These are phyloP conservation scores for Sclerotiophoma versabilis DNA, from an alignment of 2,329 filamentous ascomycete species.

Conservation along the genomic window DNA sequence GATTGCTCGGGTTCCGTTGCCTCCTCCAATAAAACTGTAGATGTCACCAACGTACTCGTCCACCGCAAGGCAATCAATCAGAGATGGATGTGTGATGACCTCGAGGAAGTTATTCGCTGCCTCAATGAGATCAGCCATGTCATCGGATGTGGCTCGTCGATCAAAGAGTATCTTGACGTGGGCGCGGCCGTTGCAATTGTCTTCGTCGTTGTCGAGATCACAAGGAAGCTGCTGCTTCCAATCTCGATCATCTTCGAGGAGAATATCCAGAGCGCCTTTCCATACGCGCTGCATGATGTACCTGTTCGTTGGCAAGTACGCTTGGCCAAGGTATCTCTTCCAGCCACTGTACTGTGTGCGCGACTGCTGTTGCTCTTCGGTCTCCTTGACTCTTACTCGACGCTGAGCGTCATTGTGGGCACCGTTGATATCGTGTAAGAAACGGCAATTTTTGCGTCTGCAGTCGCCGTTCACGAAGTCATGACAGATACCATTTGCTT, in stretches of 20 bases:
- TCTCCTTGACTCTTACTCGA: conserved; percentile 19
- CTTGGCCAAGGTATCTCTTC: conserved; percentile 34
- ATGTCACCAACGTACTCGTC: conserved; percentile 44
- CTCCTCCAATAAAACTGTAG: conserved; percentile 45
- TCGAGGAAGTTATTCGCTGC: conserved; percentile 22
- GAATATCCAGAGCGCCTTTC: conserved; percentile 36
- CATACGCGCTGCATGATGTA: conserved; percentile 34
- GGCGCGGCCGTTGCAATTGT: conserved; percentile 32
- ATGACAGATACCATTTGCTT: neutral
- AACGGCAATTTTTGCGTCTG: conserved; percentile 1
- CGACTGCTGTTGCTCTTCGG: conserved; percentile 30
- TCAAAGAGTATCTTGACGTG: conserved; percentile 35
- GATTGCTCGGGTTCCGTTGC: conserved; percentile 38
- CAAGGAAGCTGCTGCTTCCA: conserved; percentile 41
- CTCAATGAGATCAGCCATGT: conserved; percentile 9
- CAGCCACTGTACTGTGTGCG: conserved; percentile 37
- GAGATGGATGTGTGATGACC: conserved; percentile 44
- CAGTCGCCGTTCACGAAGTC: neutral
- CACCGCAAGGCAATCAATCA: conserved; percentile 46
- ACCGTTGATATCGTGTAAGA: neutral
- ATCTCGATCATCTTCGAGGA: conserved; percentile 40
- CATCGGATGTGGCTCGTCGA: neutral
- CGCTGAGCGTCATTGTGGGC: neutral
- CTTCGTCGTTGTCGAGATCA: conserved; percentile 40
- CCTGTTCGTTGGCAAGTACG: conserved; percentile 22